Conservation (phyloP, 768 basidiomycete genomes). For the Atractiella rhizophila region DNA sequence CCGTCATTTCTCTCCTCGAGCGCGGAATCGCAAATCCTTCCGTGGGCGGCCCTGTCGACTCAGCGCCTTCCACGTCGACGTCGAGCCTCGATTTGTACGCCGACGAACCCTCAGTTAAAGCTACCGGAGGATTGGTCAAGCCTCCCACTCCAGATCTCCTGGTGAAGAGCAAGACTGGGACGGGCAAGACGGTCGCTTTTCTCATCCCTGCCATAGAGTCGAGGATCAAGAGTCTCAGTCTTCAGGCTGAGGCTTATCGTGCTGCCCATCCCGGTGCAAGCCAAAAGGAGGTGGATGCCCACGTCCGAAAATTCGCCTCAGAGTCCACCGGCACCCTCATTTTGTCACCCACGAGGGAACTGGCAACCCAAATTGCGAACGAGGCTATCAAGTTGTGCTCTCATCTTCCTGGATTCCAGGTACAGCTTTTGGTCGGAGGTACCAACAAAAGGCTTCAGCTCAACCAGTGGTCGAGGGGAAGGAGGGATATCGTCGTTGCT, state of each 20-base stretch:
- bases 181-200: constrained; percentile 30
- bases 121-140: constrained; percentile 73
- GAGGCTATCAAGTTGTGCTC: constrained; percentile 36
- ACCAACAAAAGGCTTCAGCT: constrained; percentile 39
- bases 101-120: constrained; percentile 52
- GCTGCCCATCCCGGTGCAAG: constrained; percentile 25
- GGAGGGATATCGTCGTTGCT: constrained; percentile 28
- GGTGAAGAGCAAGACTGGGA: constrained; percentile 21
- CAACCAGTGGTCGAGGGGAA: constrained; percentile 36
- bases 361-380: constrained; percentile 22
- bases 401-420: constrained; percentile 34
- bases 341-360: constrained; percentile 24
- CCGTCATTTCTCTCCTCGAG: constrained; percentile 52
- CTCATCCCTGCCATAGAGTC: constrained; percentile 27
- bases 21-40: too few relatives aligned
- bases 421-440: constrained; percentile 56
- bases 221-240: constrained; percentile 37
- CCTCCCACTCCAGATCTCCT: constrained; percentile 57
- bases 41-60: too few relatives aligned
- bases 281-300: not conserved
- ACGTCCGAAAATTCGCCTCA: constrained; percentile 37
- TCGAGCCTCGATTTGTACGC: too few relatives aligned
- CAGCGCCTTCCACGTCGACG: too few relatives aligned
- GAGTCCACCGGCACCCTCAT: constrained; percentile 26
- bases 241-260: constrained; percentile 60